These are phyloP conservation scores for Apiospora sp. DNA, from an alignment of 2,329 filamentous ascomycete genomes.

Conservation along the genomic window DNA sequence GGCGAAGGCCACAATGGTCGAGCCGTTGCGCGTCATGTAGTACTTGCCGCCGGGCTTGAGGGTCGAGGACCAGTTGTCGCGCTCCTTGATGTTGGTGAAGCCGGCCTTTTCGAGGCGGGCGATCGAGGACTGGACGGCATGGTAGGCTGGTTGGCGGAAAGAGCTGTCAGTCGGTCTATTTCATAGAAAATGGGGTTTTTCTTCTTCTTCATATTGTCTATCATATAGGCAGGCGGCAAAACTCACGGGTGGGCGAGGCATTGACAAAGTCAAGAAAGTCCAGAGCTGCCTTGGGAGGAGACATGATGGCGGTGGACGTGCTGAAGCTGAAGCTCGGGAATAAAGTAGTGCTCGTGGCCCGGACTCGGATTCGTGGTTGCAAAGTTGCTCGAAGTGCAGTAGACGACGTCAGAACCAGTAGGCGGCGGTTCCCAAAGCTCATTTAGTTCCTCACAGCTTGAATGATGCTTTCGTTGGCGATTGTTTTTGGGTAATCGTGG, in stretches of 20 bases:
- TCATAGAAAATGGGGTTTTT: background rate
- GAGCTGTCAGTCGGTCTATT: background rate
- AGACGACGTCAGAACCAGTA: constrained; percentile 15
- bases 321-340: constrained; percentile 4
- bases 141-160: constrained; percentile 73
- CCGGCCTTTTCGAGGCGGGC: constrained; percentile 81
- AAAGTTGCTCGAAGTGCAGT: background rate
- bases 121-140: constrained; percentile 84
- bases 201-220: background rate
- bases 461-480: background rate
- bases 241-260: constrained; percentile 88
- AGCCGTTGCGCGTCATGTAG: constrained; percentile 92
- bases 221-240: constrained; percentile 25
- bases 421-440: constrained; percentile 1
- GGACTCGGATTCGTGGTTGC: background rate
- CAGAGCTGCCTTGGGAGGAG: constrained; percentile 65
- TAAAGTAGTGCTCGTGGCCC: background rate
- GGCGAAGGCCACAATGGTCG: constrained; percentile 91
- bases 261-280: constrained; percentile 96
- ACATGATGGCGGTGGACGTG: constrained; percentile 50
- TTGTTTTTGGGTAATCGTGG: background rate
- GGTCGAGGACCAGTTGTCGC: constrained; percentile 83
- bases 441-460: background rate
- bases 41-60: constrained; percentile 92
- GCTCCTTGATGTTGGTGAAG: constrained; percentile 88